Conservation (phyloP, 495 filamentous ascomycete species). For the Aspergillus taichungensis region DNA sequence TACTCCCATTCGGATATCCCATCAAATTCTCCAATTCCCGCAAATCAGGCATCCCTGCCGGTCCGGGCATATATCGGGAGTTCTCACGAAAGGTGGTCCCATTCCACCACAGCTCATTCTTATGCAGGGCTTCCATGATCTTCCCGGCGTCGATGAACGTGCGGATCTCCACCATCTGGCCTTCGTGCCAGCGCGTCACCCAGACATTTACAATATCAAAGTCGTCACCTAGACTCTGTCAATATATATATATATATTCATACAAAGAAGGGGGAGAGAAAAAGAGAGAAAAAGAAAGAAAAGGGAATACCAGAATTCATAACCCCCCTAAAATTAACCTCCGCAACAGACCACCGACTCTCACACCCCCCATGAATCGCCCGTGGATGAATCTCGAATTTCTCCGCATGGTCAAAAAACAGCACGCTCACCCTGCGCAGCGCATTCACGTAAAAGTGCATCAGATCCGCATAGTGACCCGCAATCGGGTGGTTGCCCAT, state of each 20-base stretch:
- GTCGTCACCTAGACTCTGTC: slow-evolving; percentile 12
- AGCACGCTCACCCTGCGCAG: slow-evolving; percentile 23
- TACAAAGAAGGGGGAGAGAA: neutral
- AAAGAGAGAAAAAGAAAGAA: neutral
- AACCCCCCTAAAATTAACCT: slow-evolving; percentile 24
- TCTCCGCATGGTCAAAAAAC: slow-evolving; percentile 24
- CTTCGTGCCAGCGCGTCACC: slow-evolving; percentile 26
- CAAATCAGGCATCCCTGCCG: slow-evolving; percentile 29
- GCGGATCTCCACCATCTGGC: slow-evolving; percentile 30
- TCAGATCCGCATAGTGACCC: slow-evolving; percentile 24
- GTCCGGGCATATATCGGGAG: slow-evolving; percentile 26
- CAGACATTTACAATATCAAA: slow-evolving; percentile 32
- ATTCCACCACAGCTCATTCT: slow-evolving; percentile 34
- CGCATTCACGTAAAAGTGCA: slow-evolving; percentile 33
- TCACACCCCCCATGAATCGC: slow-evolving; percentile 30
- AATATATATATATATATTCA: neutral
- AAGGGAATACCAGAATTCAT: slow-evolving; percentile 25
- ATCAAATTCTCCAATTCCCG: slow-evolving; percentile 19
- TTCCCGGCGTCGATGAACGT: slow-evolving; percentile 25
- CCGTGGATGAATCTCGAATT: slow-evolving; percentile 25
- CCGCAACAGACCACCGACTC: slow-evolving; percentile 26
- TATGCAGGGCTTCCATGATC: slow-evolving; percentile 23
- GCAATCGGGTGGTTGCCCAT: slow-evolving; percentile 30
- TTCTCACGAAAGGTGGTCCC: slow-evolving; percentile 23
- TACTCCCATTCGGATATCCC: slow-evolving; percentile 23